Conservation (phyloP, 225 moss, liverwort and hornwort species). For the Neckera pumila region DNA sequence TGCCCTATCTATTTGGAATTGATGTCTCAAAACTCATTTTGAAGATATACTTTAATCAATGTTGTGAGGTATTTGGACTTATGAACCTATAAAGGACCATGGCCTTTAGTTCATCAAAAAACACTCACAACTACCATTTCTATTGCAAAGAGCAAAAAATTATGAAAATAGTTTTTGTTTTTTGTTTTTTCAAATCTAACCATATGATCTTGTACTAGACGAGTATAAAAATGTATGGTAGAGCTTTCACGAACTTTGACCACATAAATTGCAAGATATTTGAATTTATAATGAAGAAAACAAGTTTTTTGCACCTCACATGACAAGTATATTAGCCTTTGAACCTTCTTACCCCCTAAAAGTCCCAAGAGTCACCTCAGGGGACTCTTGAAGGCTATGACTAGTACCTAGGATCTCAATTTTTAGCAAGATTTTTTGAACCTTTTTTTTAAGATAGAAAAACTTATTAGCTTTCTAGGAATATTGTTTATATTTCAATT, state of each 20-base stretch:
- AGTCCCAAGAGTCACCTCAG: accelerated
- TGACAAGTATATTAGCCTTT: too few relatives aligned
- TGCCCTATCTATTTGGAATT: background rate
- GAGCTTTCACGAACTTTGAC: background rate
- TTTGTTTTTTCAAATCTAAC: background rate
- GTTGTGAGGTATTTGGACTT: background rate
- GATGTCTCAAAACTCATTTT: background rate
- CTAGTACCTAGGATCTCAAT: too few relatives aligned
- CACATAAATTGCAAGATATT: accelerated
- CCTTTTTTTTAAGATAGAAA: too few relatives aligned
- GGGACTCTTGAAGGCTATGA: accelerated
- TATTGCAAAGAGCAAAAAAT: background rate
- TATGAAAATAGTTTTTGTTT: too few relatives aligned
- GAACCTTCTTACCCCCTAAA: background rate
- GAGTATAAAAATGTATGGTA: background rate
- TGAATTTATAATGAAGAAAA: background rate
- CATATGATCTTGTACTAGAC: background rate
- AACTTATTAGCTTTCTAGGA: background rate
- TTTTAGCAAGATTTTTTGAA: background rate
- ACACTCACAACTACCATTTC: background rate
- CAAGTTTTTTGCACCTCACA: background rate
- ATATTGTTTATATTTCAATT: background rate
- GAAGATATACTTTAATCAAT: background rate
- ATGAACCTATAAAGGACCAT: accelerated
- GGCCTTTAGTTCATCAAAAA: background rate